These are phyloP conservation scores for Scenedesmus sp. DNA, from an alignment of 163 green algal species.

Conservation along the genomic window DNA sequence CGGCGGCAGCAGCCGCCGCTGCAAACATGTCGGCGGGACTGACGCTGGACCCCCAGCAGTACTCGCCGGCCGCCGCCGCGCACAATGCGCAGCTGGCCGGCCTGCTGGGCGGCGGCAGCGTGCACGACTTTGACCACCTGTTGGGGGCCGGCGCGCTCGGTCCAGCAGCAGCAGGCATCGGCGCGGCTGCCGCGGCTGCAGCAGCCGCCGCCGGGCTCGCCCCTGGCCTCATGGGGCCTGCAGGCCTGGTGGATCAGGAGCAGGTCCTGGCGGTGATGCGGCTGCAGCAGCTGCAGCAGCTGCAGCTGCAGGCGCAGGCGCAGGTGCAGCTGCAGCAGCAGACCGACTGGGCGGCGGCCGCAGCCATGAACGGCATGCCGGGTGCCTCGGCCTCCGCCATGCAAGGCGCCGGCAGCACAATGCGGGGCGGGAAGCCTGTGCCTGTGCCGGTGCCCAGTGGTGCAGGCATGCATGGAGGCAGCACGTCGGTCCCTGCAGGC, in stretches of 20 bases:
- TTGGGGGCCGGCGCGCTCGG: not conserved
- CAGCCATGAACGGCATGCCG: not conserved
- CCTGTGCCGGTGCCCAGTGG: not conserved
- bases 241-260: not conserved
- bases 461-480: not conserved
- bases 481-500: not conserved
- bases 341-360: not conserved
- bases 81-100: not conserved
- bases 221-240: not conserved
- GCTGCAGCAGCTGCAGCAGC: constrained; percentile 15
- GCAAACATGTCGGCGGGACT: not conserved
- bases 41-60: not conserved
- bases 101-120: not conserved
- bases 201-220: not conserved
- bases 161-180: not conserved
- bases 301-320: not conserved
- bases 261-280: not conserved
- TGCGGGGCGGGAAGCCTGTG: not conserved
- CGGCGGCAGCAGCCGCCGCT: constrained; percentile 6
- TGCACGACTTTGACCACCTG: not conserved
- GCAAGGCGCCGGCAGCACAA: not conserved
- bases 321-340: not conserved
- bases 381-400: not conserved
- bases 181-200: not conserved
- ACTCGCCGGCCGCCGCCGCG: not conserved